These are phyloP conservation scores for Salix purpurea DNA, from an alignment of 345 rosid genomes.

Conservation along the genomic window DNA sequence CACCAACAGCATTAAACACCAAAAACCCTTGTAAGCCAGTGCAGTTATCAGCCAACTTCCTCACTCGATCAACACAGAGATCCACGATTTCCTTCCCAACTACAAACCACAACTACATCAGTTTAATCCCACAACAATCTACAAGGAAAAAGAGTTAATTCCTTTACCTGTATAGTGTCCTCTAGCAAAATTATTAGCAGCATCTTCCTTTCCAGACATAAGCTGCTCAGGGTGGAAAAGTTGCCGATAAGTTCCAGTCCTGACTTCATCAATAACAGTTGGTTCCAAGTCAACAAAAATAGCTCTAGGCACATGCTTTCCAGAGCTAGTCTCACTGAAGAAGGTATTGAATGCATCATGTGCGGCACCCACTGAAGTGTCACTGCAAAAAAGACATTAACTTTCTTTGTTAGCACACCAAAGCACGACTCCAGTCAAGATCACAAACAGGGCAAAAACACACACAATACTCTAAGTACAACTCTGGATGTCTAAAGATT, in stretches of 20 bases:
- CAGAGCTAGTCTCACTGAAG: constrained; percentile 39
- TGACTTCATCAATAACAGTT: constrained; percentile 36
- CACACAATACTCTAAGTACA: neutral
- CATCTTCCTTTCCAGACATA: constrained; percentile 40
- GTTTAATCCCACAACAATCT: neutral
- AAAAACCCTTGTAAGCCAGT: constrained; percentile 37
- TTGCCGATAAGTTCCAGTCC: constrained; percentile 29
- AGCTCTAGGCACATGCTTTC: constrained; percentile 39
- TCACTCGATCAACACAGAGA: constrained; percentile 36
- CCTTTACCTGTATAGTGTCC: constrained; percentile 33
- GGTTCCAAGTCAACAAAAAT: constrained; percentile 35
- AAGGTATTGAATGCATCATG: constrained; percentile 40
- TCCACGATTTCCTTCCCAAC: constrained; percentile 40
- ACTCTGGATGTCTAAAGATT: neutral
- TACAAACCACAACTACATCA: constrained; percentile 11
- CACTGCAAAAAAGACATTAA: constrained; percentile 19
- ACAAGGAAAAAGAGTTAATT: neutral
- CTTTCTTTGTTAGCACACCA: constrained; percentile 1
- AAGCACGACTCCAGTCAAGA: neutral
- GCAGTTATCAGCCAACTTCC: constrained; percentile 37
- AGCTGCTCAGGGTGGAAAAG: constrained; percentile 38
- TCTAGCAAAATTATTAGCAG: constrained; percentile 37
- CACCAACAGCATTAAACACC: constrained; percentile 33
- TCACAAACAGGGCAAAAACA: neutral
- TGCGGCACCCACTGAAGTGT: constrained; percentile 20